Base-by-base conservation (phyloP, 768 basidiomycete genomes). In the Tulasnella calospora region DNA sequence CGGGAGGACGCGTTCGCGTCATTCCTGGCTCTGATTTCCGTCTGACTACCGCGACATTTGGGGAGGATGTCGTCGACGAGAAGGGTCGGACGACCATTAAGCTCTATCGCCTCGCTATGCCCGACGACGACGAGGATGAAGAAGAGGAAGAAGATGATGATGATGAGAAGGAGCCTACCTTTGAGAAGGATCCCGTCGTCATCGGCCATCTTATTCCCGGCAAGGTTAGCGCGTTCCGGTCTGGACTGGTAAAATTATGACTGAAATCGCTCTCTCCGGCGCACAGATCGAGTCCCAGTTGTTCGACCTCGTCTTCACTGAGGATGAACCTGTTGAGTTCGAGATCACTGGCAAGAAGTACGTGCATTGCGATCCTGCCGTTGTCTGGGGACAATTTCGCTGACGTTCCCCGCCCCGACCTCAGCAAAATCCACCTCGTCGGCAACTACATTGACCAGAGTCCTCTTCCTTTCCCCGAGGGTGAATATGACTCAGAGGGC, bases 321-420 rank as follows among this genome's bases (percentile, higher is more conserved):
- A 83, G 73, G 84, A 84, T 27, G 84, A 85, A 71, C 83, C 82
- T 40, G 82, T 85, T 80, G 81, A 83, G 79, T 85, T 86, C 82
- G 84, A 85, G 82, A 82, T 83, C 72, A 83, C 84, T 74, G 85
- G 85, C 71, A 83, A 85, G 80, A 86, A 86, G 85, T 86, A 80
- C 82, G 85, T 82, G 4, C 33, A 27, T 21, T n/a, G 41, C 23
- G 21, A 13, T 27, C 21, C 33, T 35, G 75, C 57, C n/a, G 74
- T 13, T 23, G 27, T 23, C 40, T 21, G 30, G 15, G 51, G 19
- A 10, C 44, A 15, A 21, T n/a, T 27, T 35, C 17, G 7, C 46
- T 74, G 15, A 74, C 44, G 72, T 36, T 19, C 55, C 30, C 41
- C 44, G 4, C 17, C 38, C 77, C 83, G 46, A 9, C 57, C 46